Evolutionary conservation across 2,329 filamentous ascomycete genomes (phyloP).

Genomic region (Daldinia sp.): DNA sequence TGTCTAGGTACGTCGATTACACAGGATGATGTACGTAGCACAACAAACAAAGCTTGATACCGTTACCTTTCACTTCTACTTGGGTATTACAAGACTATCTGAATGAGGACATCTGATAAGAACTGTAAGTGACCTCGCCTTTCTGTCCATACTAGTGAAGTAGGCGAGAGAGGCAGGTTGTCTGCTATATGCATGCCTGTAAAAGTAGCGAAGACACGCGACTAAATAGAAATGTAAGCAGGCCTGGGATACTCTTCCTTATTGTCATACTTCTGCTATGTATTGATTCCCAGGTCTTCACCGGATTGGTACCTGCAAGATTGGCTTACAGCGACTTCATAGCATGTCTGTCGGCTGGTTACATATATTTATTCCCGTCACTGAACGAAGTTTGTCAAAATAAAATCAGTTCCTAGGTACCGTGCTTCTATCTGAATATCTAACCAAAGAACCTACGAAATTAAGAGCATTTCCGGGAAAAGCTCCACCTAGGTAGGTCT

Average conservation of each 20-base stretch:
- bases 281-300: not conserved
- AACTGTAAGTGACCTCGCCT: not conserved
- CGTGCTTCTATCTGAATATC: too few species aligned
- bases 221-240: not conserved
- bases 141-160: not conserved
- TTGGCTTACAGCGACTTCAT: not conserved
- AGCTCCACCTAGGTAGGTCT: not conserved
- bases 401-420: not conserved
- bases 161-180: not conserved
- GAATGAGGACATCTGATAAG: not conserved
- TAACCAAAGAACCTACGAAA: not conserved
- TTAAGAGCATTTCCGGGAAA: not conserved
- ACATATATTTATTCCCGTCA: not conserved
- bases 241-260: not conserved
- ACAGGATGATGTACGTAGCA: not conserved
- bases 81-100: not conserved
- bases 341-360: not conserved
- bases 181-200: not conserved
- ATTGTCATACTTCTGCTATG: not conserved
- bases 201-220: not conserved
- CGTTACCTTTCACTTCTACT: not conserved
- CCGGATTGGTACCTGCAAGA: not conserved
- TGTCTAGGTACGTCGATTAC: slow-evolving; percentile 4
- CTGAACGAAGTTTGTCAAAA: not conserved
- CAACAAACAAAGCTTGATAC: not conserved